phyloP scores from a whole-genome alignment of 2,329 filamentous ascomycete genomes.

The Ceratocystiopsis brevicomis region DNA sequence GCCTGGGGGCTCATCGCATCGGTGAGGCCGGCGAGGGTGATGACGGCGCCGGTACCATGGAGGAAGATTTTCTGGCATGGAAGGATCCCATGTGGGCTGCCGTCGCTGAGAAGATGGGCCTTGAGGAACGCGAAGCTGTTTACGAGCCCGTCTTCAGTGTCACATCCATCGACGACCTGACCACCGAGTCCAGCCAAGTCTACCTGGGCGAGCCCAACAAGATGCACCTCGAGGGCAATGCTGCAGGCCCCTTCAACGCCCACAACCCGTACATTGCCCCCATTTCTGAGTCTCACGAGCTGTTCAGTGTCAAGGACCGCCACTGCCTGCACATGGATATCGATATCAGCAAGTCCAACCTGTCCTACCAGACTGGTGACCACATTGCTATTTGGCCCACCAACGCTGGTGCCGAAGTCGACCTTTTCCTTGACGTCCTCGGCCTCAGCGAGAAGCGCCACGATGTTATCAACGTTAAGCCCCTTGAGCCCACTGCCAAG shows the following conservation, averaged over 20 bases:
- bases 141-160: slow-evolving; percentile 89
- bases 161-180: slow-evolving; percentile 54
- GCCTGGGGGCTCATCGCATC: slow-evolving; percentile 67
- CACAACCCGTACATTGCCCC: slow-evolving; percentile 96
- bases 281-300: slow-evolving; percentile 72
- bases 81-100: slow-evolving; percentile 98
- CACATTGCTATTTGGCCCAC: slow-evolving; percentile 96
- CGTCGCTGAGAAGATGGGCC: slow-evolving; percentile 60
- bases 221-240: slow-evolving; percentile 70
- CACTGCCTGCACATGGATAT: slow-evolving; percentile 97
- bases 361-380: slow-evolving; percentile 89
- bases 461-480: slow-evolving; percentile 71
- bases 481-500: slow-evolving; percentile 85
- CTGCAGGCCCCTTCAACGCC: slow-evolving; percentile 82
- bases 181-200: slow-evolving; percentile 57
- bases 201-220: slow-evolving; percentile 94
- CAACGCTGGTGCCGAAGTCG: slow-evolving; percentile 80
- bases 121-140: slow-evolving; percentile 88
- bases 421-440: slow-evolving; percentile 67
- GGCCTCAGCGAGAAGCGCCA: slow-evolving; percentile 60
- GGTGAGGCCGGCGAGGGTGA: slow-evolving; percentile 87
- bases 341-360: slow-evolving; percentile 71
- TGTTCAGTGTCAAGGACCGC: slow-evolving; percentile 75
- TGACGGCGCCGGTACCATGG: slow-evolving; percentile 96
- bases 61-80: slow-evolving; percentile 97